Evolutionary conservation across 225 moss, liverwort and hornwort species (phyloP).

Genomic region (Anthoceros angustus): DNA sequence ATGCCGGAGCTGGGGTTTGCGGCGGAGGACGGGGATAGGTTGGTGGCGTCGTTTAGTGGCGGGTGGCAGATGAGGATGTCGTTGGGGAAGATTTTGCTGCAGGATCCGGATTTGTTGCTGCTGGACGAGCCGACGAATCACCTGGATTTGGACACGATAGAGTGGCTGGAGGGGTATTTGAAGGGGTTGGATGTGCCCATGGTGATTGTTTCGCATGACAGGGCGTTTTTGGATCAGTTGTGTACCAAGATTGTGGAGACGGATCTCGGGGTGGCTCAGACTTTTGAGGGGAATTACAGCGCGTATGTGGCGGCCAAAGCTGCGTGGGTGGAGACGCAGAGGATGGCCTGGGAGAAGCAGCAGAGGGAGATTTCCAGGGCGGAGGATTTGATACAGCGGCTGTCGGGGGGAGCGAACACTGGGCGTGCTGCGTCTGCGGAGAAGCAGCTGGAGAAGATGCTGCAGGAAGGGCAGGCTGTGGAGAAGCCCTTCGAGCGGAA

Average conservation of each 20-base stretch:
- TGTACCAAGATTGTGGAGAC: slow-evolving; percentile 98
- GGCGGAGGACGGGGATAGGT: slow-evolving; percentile 34
- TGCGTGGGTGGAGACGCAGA: slow-evolving; percentile 61
- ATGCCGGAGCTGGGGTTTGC: slow-evolving; percentile 55
- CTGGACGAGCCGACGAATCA: slow-evolving; percentile 97
- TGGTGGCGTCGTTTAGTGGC: slow-evolving; percentile 52
- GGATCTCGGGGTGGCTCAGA: slow-evolving; percentile 92
- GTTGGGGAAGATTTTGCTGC: slow-evolving; percentile 46
- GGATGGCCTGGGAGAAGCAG: slow-evolving; percentile 95
- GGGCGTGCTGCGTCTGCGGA: slow-evolving; percentile 93
- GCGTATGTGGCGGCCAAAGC: slow-evolving; percentile 71
- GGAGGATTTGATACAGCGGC: slow-evolving; percentile 81
- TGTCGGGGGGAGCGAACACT: slow-evolving; percentile 82
- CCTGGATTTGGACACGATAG: slow-evolving; percentile 86
- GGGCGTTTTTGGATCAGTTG: slow-evolving; percentile 87
- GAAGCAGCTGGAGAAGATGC: slow-evolving; percentile 90
- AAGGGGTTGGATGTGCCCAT: slow-evolving; percentile 93
- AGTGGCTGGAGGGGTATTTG: slow-evolving; percentile 82
- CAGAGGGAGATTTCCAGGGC: slow-evolving; percentile 83
- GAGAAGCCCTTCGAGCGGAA: slow-evolving; percentile 95
- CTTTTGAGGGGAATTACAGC: slow-evolving; percentile 83
- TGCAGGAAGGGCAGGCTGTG: slow-evolving; percentile 52
- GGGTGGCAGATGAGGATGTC: slow-evolving; percentile 59
- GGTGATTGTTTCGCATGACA: slow-evolving; percentile 90
- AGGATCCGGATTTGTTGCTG: slow-evolving; percentile 74